A percentile compares a stretch with the other conserved stretches of the same genome.
phyloP scores from a whole-genome alignment of 2,329 filamentous ascomycete species.

The Pseudogymnoascus sp. region DNA sequence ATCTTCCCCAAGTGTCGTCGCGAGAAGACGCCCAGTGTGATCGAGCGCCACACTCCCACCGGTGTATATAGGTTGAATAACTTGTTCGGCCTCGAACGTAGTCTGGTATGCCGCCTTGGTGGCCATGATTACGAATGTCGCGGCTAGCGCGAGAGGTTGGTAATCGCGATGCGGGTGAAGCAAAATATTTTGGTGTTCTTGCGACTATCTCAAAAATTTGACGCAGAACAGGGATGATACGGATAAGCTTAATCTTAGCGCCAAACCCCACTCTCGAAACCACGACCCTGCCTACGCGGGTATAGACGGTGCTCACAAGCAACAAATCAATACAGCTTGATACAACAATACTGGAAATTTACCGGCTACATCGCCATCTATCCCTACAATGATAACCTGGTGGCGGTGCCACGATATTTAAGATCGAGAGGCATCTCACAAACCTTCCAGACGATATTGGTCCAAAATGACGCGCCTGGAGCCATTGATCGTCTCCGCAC shows the following conservation, averaged over 20 bases:
- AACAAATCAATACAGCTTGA: neutral
- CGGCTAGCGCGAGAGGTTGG: neutral
- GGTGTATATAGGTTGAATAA: constrained; percentile 88
- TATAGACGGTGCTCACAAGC: neutral
- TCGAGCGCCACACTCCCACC: constrained; percentile 82
- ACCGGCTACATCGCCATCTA: neutral
- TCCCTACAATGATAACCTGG: neutral
- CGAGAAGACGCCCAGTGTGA: constrained; percentile 71
- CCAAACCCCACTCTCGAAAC: constrained; percentile 6
- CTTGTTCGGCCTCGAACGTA: constrained; percentile 76
- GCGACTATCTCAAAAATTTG: constrained; percentile 9
- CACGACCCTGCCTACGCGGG: neutral
- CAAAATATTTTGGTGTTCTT: constrained; percentile 8
- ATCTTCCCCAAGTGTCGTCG: constrained; percentile 87
- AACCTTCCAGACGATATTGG: neutral
- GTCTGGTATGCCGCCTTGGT: constrained; percentile 64
- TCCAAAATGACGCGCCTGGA: constrained; percentile 20
- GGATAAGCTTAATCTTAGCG: constrained; percentile 12
- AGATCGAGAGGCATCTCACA: neutral
- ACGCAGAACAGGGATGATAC: constrained; percentile 9
- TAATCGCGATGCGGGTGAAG: constrained; percentile 1
- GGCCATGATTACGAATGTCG: constrained; percentile 42
- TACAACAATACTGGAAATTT: neutral
- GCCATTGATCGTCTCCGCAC: constrained; percentile 21
- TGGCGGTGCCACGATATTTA: neutral